Base-by-base conservation (phyloP, 345 rosid genomes). In the Lenwebbia sp. region DNA sequence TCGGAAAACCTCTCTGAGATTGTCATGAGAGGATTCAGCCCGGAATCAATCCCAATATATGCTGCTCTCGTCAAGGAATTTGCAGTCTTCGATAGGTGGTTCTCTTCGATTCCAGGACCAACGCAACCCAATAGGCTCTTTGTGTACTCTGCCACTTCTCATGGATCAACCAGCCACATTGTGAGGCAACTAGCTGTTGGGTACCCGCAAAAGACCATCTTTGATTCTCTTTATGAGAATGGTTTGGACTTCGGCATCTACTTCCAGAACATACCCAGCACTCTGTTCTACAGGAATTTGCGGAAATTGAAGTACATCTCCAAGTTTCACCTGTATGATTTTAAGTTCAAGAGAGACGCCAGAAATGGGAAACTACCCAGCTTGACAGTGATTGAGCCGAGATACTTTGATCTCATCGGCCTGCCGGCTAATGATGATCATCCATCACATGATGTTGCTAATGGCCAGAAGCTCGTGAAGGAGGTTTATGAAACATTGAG, bases 91-190 rank as follows among this genome's bases (percentile, higher is more conserved):
- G 98, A 97, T 88, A 90, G 97, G 30, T 97, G 99, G 99, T 97
- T 97, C 88, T 94, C 96, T 85, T 95, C 99, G 7, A 96, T 97
- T 58, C 98, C 99, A 14, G 99, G 99, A 70, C 99, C 99, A 28
- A 97, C 98, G 25, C 99, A 97, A 87, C 99, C 99, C 58, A 97
- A 97, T 85, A 93, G 99, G 87, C 88, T 97, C 19, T 96, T 95
- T 52, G 96, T 94, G 15, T 97, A 97, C 85, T 97, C 99, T 6
- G 98, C 98, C 51, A 96, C 98, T 37, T 97, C 99, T 30, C 99
- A 96, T 89, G 99, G 99, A 86, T 92, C 99, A 26, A 97, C 98
- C 25, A 92, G 98, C 83, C 99, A 96, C 88, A 93, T 93, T 53
- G 93, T 90, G 91, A 95, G 91, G 90, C 96, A 93, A 52, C 91